Evolutionary conservation across 2,329 filamentous ascomycete species (phyloP), one percentile per base, ranked within the genome.

Genomic region (Diaporthe ampelina): DNA sequence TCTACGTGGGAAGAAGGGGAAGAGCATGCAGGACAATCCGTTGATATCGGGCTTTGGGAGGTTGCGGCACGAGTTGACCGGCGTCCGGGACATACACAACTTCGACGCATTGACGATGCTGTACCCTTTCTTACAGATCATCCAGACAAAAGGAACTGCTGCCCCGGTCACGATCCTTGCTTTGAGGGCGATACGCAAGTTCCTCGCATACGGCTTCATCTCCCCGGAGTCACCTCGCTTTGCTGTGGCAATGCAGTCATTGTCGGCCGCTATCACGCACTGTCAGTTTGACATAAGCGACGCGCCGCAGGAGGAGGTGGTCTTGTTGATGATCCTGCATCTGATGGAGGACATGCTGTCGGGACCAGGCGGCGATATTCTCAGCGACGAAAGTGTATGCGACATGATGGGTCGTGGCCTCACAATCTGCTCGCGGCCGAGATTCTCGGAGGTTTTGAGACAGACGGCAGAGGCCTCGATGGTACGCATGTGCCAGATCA

Each of bases 361-460:
- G 21, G 94, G 97, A 0, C 94, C 95, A 0, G 95, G 96, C 40
- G 97, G 97, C 50, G 93, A 97, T 77, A 91, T 98, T 15, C 87
- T 99, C n/a, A 97, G 96, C 74, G 97, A 99, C 80, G 96, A 98
- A 85, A 98, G 96, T 81, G 95, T 99, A 15, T 99, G 97, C 82
- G 95, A 98, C 82, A 98, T 99, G 95, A 98, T 99, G 96, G 97
- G 98, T 82, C 96, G 95, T 1, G 97, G 96, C 1, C 85, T 99
- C 77, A 98, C 95, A 81, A 98, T 99, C 87, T 99, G 97, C 86
- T 99, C 96, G 77, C 95, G 98, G 81, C 91, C 94, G 72, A 91
- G 96, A 72, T 92, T 98, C 76, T 98, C 95, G 13, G 95, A 98
- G 79, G 92, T 98, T 5, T 86, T 99, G 72, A 91, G 96, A 77